Evolutionary conservation across 108 stramenopile species (phyloP), one percentile per base, ranked within the genome.

Genomic region (Asterionellopsis glacialis): DNA sequence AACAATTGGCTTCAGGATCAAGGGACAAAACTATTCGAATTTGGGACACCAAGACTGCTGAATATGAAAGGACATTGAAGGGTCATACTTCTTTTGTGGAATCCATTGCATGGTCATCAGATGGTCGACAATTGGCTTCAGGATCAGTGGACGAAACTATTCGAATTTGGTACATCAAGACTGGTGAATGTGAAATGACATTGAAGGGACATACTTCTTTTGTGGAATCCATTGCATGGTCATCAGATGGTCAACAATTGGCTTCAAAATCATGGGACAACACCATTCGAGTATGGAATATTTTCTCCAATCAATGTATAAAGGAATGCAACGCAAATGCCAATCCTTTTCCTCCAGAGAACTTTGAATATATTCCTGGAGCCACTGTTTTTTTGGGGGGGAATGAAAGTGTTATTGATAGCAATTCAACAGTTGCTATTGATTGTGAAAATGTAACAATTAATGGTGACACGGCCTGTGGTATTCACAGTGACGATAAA

Each of bases 201-300:
- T 53, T 53, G 15, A 21, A 24, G 19, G 52, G 12, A 5, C 9
- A 53, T 25, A 21, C 12, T 15, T 5, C 6, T 25, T 5, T 3
- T 22, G 24, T 53, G 14, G 6, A 5, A 5, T 24, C 22, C 22
- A 19, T 25, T 53, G 52, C 52, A 24, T 21, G 12, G 52, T 24
- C 19, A 15, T 5, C 23, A 24, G 52, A 53, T 53, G 52, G 52
- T 15, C 19, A 24, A 11, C 6, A 9, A 25, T 53, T 19, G 14
- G 52, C 12, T 15, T 53, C 52, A 5, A 19, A 5, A 24, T 53
- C 52, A 1, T 21, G 12, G 5, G 52, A 53, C 24, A 2, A 3
- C 5, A 24, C 6, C 52, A 53, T 53, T 15, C 6, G 24, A 53
- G 9, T 53, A 23, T 53, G 52, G 52, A 24, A 53, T 53, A 21